Percentiles rank a stretch among this genome's conserved stretches.
phyloP scores from a whole-genome alignment of 2,329 filamentous ascomycete species.

The Macrophomina phaseolina region DNA sequence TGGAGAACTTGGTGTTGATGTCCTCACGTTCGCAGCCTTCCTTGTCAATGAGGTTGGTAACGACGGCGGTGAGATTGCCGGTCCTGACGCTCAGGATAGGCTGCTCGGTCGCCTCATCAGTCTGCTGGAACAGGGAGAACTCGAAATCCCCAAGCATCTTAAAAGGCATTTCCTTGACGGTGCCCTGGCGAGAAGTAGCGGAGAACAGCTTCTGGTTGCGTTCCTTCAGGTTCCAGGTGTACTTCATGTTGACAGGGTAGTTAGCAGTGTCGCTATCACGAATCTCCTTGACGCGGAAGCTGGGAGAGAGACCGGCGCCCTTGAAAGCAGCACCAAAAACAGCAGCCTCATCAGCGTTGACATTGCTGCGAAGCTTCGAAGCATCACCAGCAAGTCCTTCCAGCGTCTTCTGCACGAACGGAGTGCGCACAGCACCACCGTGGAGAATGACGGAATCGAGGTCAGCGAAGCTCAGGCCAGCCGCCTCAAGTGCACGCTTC shows the following conservation, averaged over 20 bases:
- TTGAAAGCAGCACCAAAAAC: constrained; percentile 96
- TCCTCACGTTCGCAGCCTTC: constrained; percentile 78
- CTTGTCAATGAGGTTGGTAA: constrained; percentile 77
- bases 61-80: constrained; percentile 83
- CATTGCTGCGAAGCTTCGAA: constrained; percentile 86
- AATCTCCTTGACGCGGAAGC: constrained; percentile 98
- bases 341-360: constrained; percentile 95
- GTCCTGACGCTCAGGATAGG: constrained; percentile 72
- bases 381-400: constrained; percentile 74
- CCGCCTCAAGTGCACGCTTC: constrained; percentile 73
- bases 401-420: constrained; percentile 89
- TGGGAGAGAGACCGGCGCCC: constrained; percentile 87
- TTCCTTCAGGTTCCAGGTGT: constrained; percentile 68
- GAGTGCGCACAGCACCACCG: constrained; percentile 86
- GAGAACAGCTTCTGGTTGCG: constrained; percentile 85
- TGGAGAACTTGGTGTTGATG: constrained; percentile 78
- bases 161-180: constrained; percentile 83
- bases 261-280: constrained; percentile 75
- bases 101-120: constrained; percentile 60
- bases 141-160: constrained; percentile 82
- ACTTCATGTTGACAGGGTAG: constrained; percentile 78
- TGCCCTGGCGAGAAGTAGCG: constrained; percentile 74
- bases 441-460: constrained; percentile 92
- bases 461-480: constrained; percentile 74
- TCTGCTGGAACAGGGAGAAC: constrained; percentile 78